Evolutionary conservation across 2,329 filamentous ascomycete genomes (phyloP), one percentile per base, ranked within the genome.

Genomic region (Xylariales sp.): DNA sequence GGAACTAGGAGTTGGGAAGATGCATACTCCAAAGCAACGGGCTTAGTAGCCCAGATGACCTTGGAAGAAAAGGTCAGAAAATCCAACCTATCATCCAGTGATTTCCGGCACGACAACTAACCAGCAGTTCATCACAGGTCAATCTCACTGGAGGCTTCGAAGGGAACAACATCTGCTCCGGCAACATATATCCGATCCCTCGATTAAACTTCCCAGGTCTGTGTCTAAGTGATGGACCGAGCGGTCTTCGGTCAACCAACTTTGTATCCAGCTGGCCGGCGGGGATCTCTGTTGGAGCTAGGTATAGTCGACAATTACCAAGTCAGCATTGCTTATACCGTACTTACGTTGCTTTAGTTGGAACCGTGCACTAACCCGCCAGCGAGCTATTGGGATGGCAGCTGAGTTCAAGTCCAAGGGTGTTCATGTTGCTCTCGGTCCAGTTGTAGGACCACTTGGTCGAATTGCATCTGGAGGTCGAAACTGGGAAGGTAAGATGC

Each of bases 401-500:
- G 68, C 72, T 43, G 88, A 95, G 60, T 86, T 86, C 58, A 76
- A 74, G 46, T 76, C 65, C 31, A 94, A 94, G 61, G 88, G 88
- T 36, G 79, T 88, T 22, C 85, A 94, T 56, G 73, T 93, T 11
- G 75, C 84, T 43, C 72, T 94, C 8, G 88, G 87, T 0, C 88
- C 88, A 3, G 86, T 86, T 0, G 80, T 87, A 44, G 80, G 81
- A 0, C 80, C 82, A 0, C 55, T 82, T 0, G 82, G 82, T 8
- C 69, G 80, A 3, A 68, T 81, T 35, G 75, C 78, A 1, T 65
- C 69, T 16, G 75, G 77, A 35, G 83, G 83, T 0, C 66, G 83
- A 39, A 83, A 82, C 46, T 86, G 80, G 77, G 79, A 82, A 55
- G 77, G 76, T 58, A 52, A 22, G 21, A 6, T 21, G 7, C 8